phyloP scores from a whole-genome alignment of 2,329 filamentous ascomycete genomes.

The Xylaria sp. region DNA sequence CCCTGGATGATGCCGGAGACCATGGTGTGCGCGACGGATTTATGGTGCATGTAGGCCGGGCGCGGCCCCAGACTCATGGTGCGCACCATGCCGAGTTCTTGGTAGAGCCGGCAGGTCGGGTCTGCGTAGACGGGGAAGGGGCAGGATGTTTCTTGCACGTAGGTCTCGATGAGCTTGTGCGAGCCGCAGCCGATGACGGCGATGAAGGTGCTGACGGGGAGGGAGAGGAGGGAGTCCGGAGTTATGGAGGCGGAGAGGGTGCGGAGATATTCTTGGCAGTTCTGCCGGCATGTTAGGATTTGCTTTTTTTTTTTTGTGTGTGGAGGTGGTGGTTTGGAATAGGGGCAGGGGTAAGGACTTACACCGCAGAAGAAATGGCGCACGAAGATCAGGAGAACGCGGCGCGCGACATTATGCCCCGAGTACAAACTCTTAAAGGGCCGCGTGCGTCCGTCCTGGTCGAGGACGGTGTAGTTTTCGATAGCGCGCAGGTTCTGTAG shows the following conservation, averaged over 20 bases:
- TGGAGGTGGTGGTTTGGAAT: no score
- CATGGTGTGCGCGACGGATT: conserved; percentile 46
- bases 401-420: conserved; percentile 46
- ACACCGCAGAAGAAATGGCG: conserved; percentile 78
- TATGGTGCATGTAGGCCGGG: conserved; percentile 58
- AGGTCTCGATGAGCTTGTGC: conserved; percentile 61
- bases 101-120: conserved; percentile 61
- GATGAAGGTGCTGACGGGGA: conserved; percentile 56
- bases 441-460: conserved; percentile 53
- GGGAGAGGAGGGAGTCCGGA: conserved; percentile 43
- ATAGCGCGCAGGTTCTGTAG: conserved; percentile 45
- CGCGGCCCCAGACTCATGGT: conserved; percentile 54
- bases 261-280: conserved; percentile 70
- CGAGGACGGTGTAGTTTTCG: conserved; percentile 54
- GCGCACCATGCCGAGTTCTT: conserved; percentile 61
- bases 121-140: conserved; percentile 75
- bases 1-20: conserved; percentile 53
- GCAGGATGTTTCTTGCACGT: conserved; percentile 57
- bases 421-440: conserved; percentile 60
- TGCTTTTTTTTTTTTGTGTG: no score
- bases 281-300: conserved; percentile 39
- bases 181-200: conserved; percentile 68
- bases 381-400: conserved; percentile 67
- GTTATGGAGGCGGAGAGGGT: conserved; percentile 55
- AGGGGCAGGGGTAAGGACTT: conserved; percentile 34